phyloP scores from a whole-genome alignment of 2,329 filamentous ascomycete species.

The Drechmeria coniospora region DNA sequence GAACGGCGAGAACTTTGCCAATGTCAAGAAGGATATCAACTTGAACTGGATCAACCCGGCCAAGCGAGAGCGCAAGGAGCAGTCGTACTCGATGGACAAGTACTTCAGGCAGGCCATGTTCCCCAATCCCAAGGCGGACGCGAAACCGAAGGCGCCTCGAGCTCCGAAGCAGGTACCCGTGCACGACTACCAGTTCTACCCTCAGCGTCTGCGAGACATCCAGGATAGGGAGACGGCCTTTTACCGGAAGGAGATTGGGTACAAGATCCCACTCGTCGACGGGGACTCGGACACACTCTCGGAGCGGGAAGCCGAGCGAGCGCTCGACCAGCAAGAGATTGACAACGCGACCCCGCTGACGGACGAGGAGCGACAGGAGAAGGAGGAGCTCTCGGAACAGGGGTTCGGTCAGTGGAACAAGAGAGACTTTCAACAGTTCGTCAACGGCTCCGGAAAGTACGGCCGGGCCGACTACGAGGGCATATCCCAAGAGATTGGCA shows the following conservation, averaged over 20 bases:
- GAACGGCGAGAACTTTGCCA: constrained; percentile 94
- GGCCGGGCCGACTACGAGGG: constrained; percentile 72
- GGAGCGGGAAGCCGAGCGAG: constrained; percentile 75
- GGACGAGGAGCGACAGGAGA: constrained; percentile 78
- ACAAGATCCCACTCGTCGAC: constrained; percentile 82
- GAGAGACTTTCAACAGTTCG: constrained; percentile 93
- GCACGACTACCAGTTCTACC: constrained; percentile 97
- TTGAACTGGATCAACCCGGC: constrained; percentile 96
- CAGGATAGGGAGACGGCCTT: constrained; percentile 94
- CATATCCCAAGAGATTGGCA: constrained; percentile 82
- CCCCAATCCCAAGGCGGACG: constrained; percentile 63
- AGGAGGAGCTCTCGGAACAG: constrained; percentile 63
- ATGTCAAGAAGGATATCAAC: constrained; percentile 80
- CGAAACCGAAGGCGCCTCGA: constrained; percentile 88
- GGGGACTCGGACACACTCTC: constrained; percentile 77
- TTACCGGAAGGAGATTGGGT: constrained; percentile 90
- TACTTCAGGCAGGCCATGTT: constrained; percentile 90
- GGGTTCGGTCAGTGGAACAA: constrained; percentile 94
- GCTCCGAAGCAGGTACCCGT: constrained; percentile 84
- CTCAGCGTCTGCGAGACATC: constrained; percentile 64
- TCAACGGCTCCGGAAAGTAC: constrained; percentile 88
- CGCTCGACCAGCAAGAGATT: constrained; percentile 79
- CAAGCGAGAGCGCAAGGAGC: constrained; percentile 96
- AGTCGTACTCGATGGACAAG: constrained; percentile 96
- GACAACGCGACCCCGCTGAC: constrained; percentile 80